Base-by-base conservation (phyloP, 1,284 basidiomycete species). In the Meira nashicola region DNA sequence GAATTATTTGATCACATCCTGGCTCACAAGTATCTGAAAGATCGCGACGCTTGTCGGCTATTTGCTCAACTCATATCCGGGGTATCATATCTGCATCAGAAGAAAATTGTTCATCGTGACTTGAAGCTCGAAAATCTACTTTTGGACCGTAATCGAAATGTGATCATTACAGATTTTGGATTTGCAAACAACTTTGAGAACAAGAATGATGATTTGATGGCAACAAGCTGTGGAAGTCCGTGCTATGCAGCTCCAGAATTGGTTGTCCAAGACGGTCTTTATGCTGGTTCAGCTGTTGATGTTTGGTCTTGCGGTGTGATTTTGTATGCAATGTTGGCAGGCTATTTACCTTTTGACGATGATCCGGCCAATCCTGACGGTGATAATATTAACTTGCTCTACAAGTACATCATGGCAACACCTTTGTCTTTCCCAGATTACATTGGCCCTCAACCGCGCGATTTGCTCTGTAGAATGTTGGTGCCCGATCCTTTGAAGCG, bases 221-320 rank as follows among this genome's bases (percentile, higher is more conserved):
- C 96, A 73, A 98, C 95, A 0, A 91, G 88, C 70, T 99, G 95
- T 70, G 95, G 95, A 7, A 90, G 88, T 39, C 95, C 95, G 0
- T 98, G 95, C 80, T 99, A 98, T 78, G 95, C 95, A 4, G 95
- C 95, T 0, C 95, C 95, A 0, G 95, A 99, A 79, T 84, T 99
- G n/a, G 95, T 99, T 78, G 93, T 98, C 63, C 91, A 90, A 46
- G 95, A 98, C 76, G 95, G 95, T 33, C 84, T 93, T 14, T 98
- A 98, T 73, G 91, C 95, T 40, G 95, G 95, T 21, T 92, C 90
- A n/a, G 93, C 95, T 1, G 95, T 98, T 61, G 95, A 98, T 74
- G 94, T 99, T 71, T 99, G 95, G 95, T 92, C 89, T 12, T 98
- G 95, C 71, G 95, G 95, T 64, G 95, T 99, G 66, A 99, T 99